phyloP scores from a whole-genome alignment of 305 asterid genomes.

The Fraxinus paxiana region DNA sequence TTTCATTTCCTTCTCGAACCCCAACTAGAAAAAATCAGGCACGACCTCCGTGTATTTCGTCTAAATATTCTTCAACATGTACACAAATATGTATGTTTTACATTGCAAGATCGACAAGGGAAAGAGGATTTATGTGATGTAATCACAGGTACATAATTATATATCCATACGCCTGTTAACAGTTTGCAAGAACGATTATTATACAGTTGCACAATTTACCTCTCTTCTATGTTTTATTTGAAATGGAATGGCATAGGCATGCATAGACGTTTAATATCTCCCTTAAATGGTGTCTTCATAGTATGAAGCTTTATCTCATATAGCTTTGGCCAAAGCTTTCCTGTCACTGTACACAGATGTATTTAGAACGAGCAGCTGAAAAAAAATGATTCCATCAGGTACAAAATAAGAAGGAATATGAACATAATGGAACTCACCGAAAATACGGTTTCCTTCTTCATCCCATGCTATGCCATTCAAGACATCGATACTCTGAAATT shows the following conservation, averaged over 20 bases:
- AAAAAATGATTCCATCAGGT: neutral
- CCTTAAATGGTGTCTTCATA: constrained; percentile 33
- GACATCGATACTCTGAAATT: constrained; percentile 54
- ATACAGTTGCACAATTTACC: neutral
- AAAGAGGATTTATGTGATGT: neutral
- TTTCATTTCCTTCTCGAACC: neutral
- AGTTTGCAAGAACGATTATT: neutral
- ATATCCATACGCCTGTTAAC: neutral
- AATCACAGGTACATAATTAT: neutral
- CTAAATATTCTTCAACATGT: neutral
- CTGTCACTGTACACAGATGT: constrained; percentile 43
- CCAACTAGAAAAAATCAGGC: neutral
- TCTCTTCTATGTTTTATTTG: constrained; percentile 14
- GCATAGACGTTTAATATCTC: constrained; percentile 42
- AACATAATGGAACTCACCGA: constrained; percentile 36
- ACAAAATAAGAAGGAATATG: neutral
- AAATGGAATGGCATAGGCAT: constrained; percentile 36
- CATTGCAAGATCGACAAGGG: neutral
- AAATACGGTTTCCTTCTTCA: constrained; percentile 39
- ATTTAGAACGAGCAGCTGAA: neutral
- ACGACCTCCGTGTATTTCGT: neutral
- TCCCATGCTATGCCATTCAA: constrained; percentile 80
- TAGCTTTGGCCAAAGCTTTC: constrained; percentile 73
- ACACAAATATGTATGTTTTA: neutral
- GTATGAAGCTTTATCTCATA: constrained; percentile 58